These are phyloP conservation scores for Nakaseomyces kungkrabaensis DNA, from an alignment of 1,139 yeast genomes.

Conservation along the genomic window DNA sequence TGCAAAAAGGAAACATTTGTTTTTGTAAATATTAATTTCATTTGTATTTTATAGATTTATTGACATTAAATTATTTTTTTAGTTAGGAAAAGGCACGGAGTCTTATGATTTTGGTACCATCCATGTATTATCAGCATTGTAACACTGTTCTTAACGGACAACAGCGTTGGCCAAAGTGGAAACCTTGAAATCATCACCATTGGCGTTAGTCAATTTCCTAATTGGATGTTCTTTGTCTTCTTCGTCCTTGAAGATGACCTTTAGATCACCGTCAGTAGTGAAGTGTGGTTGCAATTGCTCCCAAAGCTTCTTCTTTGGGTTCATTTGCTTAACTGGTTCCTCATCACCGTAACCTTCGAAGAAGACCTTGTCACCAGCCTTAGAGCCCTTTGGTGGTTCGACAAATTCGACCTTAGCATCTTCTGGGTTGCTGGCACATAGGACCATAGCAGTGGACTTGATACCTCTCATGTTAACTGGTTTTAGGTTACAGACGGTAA, in stretches of 20 bases:
- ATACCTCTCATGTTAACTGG: constrained; percentile 93
- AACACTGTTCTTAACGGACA: constrained; percentile 45
- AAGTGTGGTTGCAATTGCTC: constrained; percentile 89
- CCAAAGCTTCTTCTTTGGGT: constrained; percentile 98
- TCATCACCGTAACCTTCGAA: constrained; percentile 78
- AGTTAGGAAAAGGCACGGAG: too few relatives aligned
- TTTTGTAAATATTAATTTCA: not conserved
- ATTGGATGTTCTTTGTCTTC: constrained; percentile 63
- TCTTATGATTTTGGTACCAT: too few relatives aligned
- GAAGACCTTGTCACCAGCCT: constrained; percentile 93
- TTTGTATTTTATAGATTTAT: too few relatives aligned
- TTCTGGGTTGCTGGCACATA: constrained; percentile 70
- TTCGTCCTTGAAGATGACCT: constrained; percentile 65
- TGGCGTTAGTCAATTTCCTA: constrained; percentile 65
- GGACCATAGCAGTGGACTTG: constrained; percentile 91
- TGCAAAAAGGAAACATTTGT: not conserved
- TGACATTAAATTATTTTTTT: too few relatives aligned
- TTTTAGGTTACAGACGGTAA: constrained; percentile 79
- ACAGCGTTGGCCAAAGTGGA: constrained; percentile 56
- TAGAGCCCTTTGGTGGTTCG: constrained; percentile 88
- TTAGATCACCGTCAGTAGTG: constrained; percentile 64
- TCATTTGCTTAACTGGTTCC: constrained; percentile 82
- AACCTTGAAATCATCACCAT: constrained; percentile 65
- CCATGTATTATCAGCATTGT: too few relatives aligned
- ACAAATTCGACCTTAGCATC: constrained; percentile 68